phyloP scores from a whole-genome alignment of 352 stramenopile genomes.

The Globisporangium megalacanthum region DNA sequence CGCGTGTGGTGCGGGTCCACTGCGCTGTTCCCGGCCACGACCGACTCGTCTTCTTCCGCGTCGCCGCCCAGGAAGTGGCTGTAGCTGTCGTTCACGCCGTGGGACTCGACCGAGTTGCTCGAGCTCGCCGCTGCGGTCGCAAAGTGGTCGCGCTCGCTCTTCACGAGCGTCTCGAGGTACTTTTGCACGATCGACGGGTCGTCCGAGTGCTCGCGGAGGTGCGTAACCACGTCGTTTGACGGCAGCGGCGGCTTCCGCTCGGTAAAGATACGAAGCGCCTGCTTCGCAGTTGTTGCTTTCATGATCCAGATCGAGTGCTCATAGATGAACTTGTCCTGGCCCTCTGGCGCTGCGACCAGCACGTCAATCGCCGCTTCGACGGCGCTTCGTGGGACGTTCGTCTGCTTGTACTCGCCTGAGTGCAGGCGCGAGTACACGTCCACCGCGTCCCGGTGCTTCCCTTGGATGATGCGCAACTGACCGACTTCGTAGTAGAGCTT shows the following conservation, averaged over 20 bases:
- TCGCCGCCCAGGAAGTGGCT: slow-evolving; percentile 73
- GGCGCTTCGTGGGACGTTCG: slow-evolving; percentile 76
- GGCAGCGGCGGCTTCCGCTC: slow-evolving; percentile 56
- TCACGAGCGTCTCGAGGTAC: slow-evolving; percentile 80
- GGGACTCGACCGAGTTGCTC: slow-evolving; percentile 15
- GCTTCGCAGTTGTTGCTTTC: slow-evolving; percentile 61
- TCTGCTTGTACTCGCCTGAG: slow-evolving; percentile 81
- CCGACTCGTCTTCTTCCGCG: slow-evolving; percentile 46
- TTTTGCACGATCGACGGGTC: slow-evolving; percentile 70
- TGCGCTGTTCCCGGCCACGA: slow-evolving; percentile 17
- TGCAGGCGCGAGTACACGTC: slow-evolving; percentile 82
- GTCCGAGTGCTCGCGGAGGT: slow-evolving; percentile 70
- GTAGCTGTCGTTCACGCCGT: slow-evolving; percentile 76
- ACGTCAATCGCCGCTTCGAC: slow-evolving; percentile 89
- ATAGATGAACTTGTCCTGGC: slow-evolving; percentile 83
- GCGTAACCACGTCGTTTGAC: slow-evolving; percentile 75
- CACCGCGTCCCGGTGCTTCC: slow-evolving; percentile 63
- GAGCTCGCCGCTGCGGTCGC: slow-evolving; percentile 4
- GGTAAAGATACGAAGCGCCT: slow-evolving; percentile 80
- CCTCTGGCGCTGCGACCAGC: slow-evolving; percentile 68
- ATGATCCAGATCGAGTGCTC: slow-evolving; percentile 87
- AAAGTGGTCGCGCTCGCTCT: slow-evolving; percentile 34
- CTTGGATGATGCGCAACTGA: slow-evolving; percentile 59
- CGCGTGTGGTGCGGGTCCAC: slow-evolving; percentile 78
- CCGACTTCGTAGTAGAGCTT: slow-evolving; percentile 81